A percentile compares a stretch with the other conserved stretches of the same genome.
Evolutionary conservation across 2,329 filamentous ascomycete genomes (phyloP).

Genomic region (Fusarium penzigii): DNA sequence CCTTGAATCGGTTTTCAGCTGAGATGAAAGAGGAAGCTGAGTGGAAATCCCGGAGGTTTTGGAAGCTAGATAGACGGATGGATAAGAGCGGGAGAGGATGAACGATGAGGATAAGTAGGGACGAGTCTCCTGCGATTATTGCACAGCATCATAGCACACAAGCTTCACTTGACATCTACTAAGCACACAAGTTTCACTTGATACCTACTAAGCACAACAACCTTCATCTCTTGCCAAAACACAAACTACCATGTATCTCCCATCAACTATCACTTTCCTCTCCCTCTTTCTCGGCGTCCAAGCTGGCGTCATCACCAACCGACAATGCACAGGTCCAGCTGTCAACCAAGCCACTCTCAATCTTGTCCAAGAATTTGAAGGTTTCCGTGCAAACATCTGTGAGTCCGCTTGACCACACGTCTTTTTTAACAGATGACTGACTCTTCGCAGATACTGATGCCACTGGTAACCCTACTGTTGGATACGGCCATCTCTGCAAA

Average conservation of each 20-base stretch:
- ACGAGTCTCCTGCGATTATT: too few species aligned
- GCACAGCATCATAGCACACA: too few species aligned
- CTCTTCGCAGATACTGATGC: slow-evolving; percentile 36
- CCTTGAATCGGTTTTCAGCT: neutral
- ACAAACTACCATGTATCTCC: neutral
- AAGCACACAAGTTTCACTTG: too few species aligned
- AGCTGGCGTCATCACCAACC: neutral
- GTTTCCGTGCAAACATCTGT: neutral
- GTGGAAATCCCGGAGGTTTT: too few species aligned
- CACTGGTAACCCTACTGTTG: slow-evolving; percentile 48
- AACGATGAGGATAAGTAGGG: too few species aligned
- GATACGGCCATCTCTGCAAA: slow-evolving; percentile 51
- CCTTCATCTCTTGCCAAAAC: neutral
- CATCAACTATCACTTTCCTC: neutral
- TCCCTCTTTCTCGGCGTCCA: neutral
- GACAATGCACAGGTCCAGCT: neutral
- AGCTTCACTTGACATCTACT: neutral
- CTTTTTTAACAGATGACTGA: neutral
- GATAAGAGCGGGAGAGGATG: too few species aligned
- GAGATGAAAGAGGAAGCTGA: neutral
- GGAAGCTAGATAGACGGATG: too few species aligned
- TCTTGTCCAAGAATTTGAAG: neutral
- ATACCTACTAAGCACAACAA: neutral
- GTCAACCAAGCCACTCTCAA: neutral
- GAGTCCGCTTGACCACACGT: neutral